Evolutionary conservation across 176 grass and related monocot genomes (phyloP), one percentile per base, ranked within the genome.

Genomic region (Bolboschoenus planiculmis): DNA sequence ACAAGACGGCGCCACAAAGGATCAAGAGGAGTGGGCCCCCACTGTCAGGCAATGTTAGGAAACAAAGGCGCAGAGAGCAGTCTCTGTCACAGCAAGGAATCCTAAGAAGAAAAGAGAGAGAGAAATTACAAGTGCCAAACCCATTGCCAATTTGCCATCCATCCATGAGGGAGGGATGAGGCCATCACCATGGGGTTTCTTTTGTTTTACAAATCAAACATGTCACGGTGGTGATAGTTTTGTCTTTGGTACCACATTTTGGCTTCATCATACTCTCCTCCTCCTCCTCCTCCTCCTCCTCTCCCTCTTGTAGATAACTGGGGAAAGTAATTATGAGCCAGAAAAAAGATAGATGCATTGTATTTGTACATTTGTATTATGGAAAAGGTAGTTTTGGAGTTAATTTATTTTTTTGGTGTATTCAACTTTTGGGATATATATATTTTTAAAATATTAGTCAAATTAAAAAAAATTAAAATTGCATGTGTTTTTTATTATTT

Each of bases 61-160:
- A 76, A 53, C 10, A 76, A 51, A 76, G 13, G 13, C 24, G 23
- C 71, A 73, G 85, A 74, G 62, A 70, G 18, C 51, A 57, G 85
- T 86, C 85, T 47, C 85, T 62, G 64, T 87, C 85, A 48, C 4
- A 54, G 54, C 65, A 83, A n/a, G 79, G 85, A 87, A 87, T 87
- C 85, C 79, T 51, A 87, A 62, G 85, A 57, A 74, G 50, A 62
- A 79, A 57, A 74, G 50, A 31, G 51, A 86, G 56, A 51, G 2
- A 30, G 21, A 59, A 24, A 15, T 76, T 51, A 51, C 72, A 76
- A 76, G 27, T 51, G 44, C 71, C 71, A 75, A 42, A 42, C 65
- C 7, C 65, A 75, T 74, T 60, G 8, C 57, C 24, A 60, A 3
- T 26, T 18, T 23, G 7, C 56, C 29, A 18, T 9, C 34, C 7